Base-by-base conservation (phyloP, 306 rosid species). In the Begonia fuchsioides region DNA sequence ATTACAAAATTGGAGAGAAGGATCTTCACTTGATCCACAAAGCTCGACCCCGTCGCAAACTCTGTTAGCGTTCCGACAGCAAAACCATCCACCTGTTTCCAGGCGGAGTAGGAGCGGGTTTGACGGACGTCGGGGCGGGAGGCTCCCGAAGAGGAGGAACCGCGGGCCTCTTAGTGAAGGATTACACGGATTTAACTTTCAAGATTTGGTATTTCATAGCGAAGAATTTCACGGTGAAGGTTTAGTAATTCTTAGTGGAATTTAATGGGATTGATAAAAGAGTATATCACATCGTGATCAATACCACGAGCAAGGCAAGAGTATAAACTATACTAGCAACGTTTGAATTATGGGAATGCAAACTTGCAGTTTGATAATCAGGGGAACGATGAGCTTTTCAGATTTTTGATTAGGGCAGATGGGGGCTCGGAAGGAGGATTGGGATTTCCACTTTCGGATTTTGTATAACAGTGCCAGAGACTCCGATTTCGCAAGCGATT, bases 1-100 rank as follows among this genome's bases (percentile, higher is more conserved):
- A 90, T 79, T 67, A 95, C 95, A 32, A 90, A 90, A 81, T 90
- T 90, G 6, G 95, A 90, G 63, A 90, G 80, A 66, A 90, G 93
- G 68, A 90, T 90, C 95, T 90, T 90, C 64, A 90, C 87, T 84
- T 90, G 97, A 66, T 72, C 97, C 12, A 90, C 95, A 63, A 90
- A 82, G 71, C 84, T 81, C 9, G 97, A 84, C 16, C 95, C 97
- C 7, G 97, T 90, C 40, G 97, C 97, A 71, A 66, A 90, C 69
- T 90, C 97, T 2, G 97, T 90, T 40, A 90, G 70, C 82, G 84
- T 45, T 51, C 97, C 97, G 44, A 90, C 94, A 50, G 94, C 92
- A 72, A 90, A 90, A 60, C 97, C 95, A 64, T 94, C 97, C 97
- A 90, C 78, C 97, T 90, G 82, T 38, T 43, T 43, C 2, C 63